Evolutionary conservation across 345 rosid species (phyloP), one percentile per base, ranked within the genome.

Genomic region (Draba incana): DNA sequence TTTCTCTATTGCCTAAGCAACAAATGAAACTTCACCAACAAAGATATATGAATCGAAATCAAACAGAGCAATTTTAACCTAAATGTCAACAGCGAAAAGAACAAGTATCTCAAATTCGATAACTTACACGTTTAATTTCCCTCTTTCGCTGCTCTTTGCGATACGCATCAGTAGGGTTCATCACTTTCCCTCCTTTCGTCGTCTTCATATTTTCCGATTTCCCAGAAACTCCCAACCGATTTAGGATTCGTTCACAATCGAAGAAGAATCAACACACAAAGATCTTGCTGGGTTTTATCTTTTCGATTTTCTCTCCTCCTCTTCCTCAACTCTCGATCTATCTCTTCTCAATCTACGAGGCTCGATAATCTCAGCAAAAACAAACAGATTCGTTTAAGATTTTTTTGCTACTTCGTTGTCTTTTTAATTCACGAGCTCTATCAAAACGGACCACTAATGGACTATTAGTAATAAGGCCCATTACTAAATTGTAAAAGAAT

Each of bases 91-190:
- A 57, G 43, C 44, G 8, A 28, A 14, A 54, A 45, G 2, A 38
- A 4, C 15, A 64, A 28, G 56, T 2, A 23, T 31, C 60, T 54
- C 6, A 73, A 65, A 31, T 65, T 28, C 57, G 44, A 27, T 37
- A 60, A 13, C 56, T 67, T 80, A 82, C 99, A 84, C 99, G 86
- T 79, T 89, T 94, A 54, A 94, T 80, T 75, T 94, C 98, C 71
- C 84, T 88, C 83, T 91, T 94, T 24, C 98, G 98, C 41, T 85
- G 83, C 89, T 94, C 89, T 81, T 94, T 94, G 39, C 99, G 98
- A 59, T 89, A 94, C 37, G 99, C 99, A 59, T 94, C 99, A 54
- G 98, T 94, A 69, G 99, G 99, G 85, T 94, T 94, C 98, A 94
- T 91, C 68, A 91, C 96, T 72, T 94, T 91, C 69, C 99, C 99